Percentiles rank a stretch among this genome's conserved stretches.
phyloP scores from a whole-genome alignment of 257 asterid genomes.

The Salvia hispanica region DNA sequence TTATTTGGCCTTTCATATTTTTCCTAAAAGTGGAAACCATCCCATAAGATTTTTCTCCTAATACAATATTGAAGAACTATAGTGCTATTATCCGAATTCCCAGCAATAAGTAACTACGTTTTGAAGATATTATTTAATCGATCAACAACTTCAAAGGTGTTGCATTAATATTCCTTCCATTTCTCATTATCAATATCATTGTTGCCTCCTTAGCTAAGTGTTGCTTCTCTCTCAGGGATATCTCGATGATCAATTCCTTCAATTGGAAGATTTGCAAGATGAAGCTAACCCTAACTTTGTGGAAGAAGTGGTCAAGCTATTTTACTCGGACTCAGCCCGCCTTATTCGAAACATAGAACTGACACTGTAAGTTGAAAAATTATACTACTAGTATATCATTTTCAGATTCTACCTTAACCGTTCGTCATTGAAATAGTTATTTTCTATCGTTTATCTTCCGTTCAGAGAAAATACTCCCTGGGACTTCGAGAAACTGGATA shows the following conservation, averaged over 20 bases:
- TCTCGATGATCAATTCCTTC: constrained; percentile 76
- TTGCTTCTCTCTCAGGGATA: constrained; percentile 53
- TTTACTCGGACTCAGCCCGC: constrained; percentile 62
- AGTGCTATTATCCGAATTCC: constrained; percentile 3
- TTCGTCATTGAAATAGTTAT: not conserved
- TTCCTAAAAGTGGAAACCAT: not conserved
- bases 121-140: not conserved
- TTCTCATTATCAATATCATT: no score
- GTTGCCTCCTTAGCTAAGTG: not conserved
- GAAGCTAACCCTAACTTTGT: constrained; percentile 79
- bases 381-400: no score
- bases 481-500: constrained; percentile 65
- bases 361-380: constrained; percentile 48
- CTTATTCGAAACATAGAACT: constrained; percentile 57
- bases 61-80: not conserved
- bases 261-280: constrained; percentile 76
- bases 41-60: not conserved
- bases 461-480: constrained; percentile 49
- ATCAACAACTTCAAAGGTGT: not conserved
- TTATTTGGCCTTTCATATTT: not conserved
- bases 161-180: not conserved
- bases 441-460: not conserved
- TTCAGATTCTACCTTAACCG: not conserved
- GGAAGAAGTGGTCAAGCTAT: constrained; percentile 72
- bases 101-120: no score